Conservation (phyloP, 2,329 filamentous ascomycete species). For the Tothia fuscella region DNA sequence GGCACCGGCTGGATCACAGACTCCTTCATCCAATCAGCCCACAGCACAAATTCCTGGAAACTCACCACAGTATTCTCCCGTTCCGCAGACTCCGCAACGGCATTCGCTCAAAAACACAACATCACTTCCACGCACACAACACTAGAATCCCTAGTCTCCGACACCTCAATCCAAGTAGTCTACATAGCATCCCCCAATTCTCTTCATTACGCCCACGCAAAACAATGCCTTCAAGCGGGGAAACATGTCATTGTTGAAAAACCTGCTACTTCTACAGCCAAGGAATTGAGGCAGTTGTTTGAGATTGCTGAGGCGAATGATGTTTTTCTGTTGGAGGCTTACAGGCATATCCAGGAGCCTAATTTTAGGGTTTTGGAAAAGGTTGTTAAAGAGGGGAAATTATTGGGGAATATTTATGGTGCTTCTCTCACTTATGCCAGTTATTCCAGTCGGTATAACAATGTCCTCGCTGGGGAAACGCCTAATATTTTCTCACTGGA, state of each 20-base stretch:
- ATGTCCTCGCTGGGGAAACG: slow-evolving; percentile 32
- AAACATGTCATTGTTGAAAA: slow-evolving; percentile 42
- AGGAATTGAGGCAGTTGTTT: slow-evolving; percentile 33
- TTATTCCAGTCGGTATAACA: slow-evolving; percentile 34
- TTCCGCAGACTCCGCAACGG: slow-evolving; percentile 28
- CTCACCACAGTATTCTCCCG: slow-evolving; percentile 37
- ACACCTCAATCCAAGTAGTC: slow-evolving; percentile 28
- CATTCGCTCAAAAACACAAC: slow-evolving; percentile 31
- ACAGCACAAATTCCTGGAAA: slow-evolving; percentile 31
- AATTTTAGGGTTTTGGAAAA: slow-evolving; percentile 35
- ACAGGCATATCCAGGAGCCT: slow-evolving; percentile 37
- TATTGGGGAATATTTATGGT: slow-evolving; percentile 32
- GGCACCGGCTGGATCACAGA: slow-evolving; percentile 40
- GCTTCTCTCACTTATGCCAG: slow-evolving; percentile 33
- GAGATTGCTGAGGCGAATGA: slow-evolving; percentile 27
- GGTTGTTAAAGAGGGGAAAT: slow-evolving; percentile 21
- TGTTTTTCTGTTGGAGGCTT: slow-evolving; percentile 36
- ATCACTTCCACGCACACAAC: slow-evolving; percentile 27
- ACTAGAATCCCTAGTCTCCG: slow-evolving; percentile 26
- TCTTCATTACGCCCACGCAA: slow-evolving; percentile 35
- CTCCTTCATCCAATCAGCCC: slow-evolving; percentile 33
- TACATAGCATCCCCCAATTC: slow-evolving; percentile 40
- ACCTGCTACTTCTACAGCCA: slow-evolving; percentile 31
- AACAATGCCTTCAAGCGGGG: slow-evolving; percentile 28
- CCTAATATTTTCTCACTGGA: slow-evolving; percentile 39